A percentile compares a stretch with the other conserved stretches of the same genome.
Conservation (phyloP, 306 rosid genomes). For the Inga leiocalycina region DNA sequence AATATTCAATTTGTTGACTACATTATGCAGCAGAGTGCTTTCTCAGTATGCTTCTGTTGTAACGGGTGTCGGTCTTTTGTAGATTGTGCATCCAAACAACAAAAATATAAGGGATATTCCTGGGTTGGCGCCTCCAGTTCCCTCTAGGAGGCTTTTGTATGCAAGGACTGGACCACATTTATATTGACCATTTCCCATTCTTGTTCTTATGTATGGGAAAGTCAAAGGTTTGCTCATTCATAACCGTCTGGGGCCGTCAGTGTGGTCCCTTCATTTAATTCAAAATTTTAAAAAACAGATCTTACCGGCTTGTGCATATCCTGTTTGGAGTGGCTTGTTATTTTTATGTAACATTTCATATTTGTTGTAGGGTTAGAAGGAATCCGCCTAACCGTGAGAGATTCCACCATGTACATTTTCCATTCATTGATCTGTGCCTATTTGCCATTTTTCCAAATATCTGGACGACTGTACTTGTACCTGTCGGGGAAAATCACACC, state of each 20-base stretch:
- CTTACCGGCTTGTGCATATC: conserved; percentile 64
- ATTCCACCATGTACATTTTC: conserved; percentile 14
- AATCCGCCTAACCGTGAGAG: neutral
- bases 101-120: conserved; percentile 87
- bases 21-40: neutral
- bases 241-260: conserved; percentile 22
- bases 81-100: conserved; percentile 90
- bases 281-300: conserved; percentile 17
- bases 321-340: conserved; percentile 38
- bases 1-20: neutral
- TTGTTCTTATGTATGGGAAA: neutral
- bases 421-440: neutral
- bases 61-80: conserved; percentile 29
- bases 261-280: conserved; percentile 18
- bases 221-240: neutral
- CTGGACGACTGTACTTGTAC: neutral
- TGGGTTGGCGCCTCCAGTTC: conserved; percentile 95
- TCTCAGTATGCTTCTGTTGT: conserved; percentile 1
- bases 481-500: no score
- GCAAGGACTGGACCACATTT: conserved; percentile 50
- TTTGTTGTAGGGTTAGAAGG: conserved; percentile 12
- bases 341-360: conserved; percentile 26
- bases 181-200: conserved; percentile 16
- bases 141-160: conserved; percentile 86
- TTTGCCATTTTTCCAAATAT: neutral